Percentiles rank a stretch among this genome's conserved stretches.
These are phyloP conservation scores for Yamadazyma paraphyllophila DNA, from an alignment of 805 yeast genomes.

Conservation along the genomic window DNA sequence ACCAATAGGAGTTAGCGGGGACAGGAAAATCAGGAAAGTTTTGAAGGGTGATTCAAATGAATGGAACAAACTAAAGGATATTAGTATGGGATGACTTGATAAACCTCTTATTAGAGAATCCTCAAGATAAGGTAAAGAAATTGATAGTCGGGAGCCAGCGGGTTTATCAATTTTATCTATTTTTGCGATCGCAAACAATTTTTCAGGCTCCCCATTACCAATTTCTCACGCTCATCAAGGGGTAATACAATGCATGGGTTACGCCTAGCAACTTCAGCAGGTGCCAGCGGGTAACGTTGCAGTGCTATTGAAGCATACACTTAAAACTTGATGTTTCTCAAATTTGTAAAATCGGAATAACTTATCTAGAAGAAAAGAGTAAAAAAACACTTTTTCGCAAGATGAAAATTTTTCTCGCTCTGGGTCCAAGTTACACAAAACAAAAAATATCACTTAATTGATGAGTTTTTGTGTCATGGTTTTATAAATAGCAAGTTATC, in stretches of 20 bases:
- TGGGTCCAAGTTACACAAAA: constrained; percentile 3
- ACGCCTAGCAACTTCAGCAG: background rate
- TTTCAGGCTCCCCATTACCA: background rate
- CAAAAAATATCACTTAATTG: background rate
- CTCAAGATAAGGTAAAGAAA: constrained; percentile 1
- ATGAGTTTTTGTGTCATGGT: background rate
- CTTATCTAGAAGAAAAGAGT: constrained; percentile 3
- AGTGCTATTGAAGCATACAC: constrained; percentile 4
- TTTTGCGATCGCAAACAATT: background rate
- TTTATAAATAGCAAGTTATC: background rate
- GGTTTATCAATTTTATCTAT: background rate
- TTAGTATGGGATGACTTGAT: constrained; percentile 1
- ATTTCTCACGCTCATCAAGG: constrained; percentile 5
- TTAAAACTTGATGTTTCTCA: constrained; percentile 7
- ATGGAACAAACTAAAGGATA: constrained; percentile 7
- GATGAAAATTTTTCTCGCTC: constrained; percentile 8
- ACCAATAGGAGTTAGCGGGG: background rate
- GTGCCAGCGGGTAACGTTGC: background rate
- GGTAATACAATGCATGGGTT: constrained; percentile 1
- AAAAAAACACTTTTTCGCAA: constrained; percentile 6
- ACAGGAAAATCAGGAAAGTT: background rate
- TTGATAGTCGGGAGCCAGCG: background rate
- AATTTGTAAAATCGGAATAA: constrained; percentile 2
- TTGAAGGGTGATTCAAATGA: constrained; percentile 1
- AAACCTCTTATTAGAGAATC: background rate